Conservation (phyloP, 73 alveolate species). For the Paramecium sonneborni region DNA sequence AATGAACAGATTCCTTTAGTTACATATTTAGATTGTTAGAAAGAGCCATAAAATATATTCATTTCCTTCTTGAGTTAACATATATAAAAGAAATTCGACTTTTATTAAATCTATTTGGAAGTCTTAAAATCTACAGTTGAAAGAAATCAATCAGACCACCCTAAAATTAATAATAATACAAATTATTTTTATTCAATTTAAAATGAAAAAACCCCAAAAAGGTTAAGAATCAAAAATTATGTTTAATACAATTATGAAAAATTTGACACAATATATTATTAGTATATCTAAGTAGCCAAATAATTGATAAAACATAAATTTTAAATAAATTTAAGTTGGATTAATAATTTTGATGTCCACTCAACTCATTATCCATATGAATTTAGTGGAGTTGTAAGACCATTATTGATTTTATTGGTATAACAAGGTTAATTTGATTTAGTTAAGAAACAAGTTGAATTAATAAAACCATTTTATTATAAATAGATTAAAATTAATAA, state of each 20-base stretch:
- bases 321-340: background rate
- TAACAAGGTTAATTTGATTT: background rate
- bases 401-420: background rate
- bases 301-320: background rate
- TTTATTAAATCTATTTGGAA: background rate
- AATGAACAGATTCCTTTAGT: conserved; percentile 4
- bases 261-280: background rate
- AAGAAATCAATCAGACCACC: background rate
- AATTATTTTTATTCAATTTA: background rate
- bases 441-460: background rate
- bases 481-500: background rate
- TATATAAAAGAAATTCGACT: background rate
- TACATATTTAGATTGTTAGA: background rate
- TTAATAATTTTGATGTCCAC: background rate
- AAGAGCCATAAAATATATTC: background rate
- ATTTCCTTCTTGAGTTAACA: background rate
- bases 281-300: background rate
- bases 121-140: background rate
- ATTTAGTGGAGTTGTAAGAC: background rate
- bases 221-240: background rate
- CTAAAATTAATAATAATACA: background rate
- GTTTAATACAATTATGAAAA: background rate
- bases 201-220: background rate
- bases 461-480: background rate
- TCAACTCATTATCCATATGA: background rate